Base-by-base conservation (phyloP, 208 protist genomes). In the Leishmania aethiopica region DNA sequence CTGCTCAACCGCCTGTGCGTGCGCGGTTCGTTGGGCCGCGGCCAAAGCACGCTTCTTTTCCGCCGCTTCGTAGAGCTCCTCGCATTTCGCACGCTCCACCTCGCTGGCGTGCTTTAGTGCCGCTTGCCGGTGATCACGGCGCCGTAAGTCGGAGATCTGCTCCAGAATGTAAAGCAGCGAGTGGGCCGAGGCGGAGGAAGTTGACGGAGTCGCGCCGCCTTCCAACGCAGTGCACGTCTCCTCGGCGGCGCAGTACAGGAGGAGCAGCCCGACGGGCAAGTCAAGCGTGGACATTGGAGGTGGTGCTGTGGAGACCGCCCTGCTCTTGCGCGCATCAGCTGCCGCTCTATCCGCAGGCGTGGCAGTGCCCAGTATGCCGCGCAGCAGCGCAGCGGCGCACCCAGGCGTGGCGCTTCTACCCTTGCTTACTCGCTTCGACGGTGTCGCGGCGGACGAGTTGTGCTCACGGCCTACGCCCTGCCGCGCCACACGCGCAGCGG, bases 201-300 rank as follows among this genome's bases (percentile, higher is more conserved):
- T 13, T 2, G 79, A 37, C 3, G 55, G 11, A 45, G 79, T 37
- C n/a, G 19, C 7, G 8, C 10, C 73, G 32, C 15, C 53, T 42
- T 77, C 35, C 35, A 35, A 7, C 51, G 51, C 5, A 1, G 64
- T 47, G 51, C 79, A 77, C 55, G 37, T 51, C n/a, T 89, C 86
- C 69, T 89, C 82, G 6, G 90, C 88, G 13, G 84, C 84, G 70
- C 84, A 88, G 84, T 93, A 93, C 40, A 93, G 81, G 32, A 93
- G 55, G 10, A 85, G 59, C 64, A 93, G 70, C 6, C 86, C 87
- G 32, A 88, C 70, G 25, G 90, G 90, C n/a, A 93, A 84, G 37
- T 91, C 80, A 2, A 90, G 70, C 7, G 72, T n/a, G 32, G 73
- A 67, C 6, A 66, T 71, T 1, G 74, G 35, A 57, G 47, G 51